Base-by-base conservation (phyloP, 139 green algal species). In the Limnomonas spitsbergensis region DNA sequence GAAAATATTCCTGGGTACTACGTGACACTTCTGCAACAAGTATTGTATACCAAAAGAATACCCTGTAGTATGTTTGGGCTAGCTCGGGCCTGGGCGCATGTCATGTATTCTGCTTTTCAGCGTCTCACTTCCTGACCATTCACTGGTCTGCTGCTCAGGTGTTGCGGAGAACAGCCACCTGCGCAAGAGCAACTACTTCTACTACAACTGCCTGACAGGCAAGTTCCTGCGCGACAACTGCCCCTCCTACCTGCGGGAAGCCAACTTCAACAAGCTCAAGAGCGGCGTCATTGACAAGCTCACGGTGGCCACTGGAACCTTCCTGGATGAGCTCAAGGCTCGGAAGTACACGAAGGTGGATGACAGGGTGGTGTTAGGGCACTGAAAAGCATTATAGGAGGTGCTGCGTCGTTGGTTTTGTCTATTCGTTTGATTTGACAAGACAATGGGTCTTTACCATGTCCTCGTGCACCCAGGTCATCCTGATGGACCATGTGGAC, bases 401-500 rank as follows among this genome's bases (percentile, higher is more conserved):
- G 47, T 61, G 20, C 47, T 61, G 20, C 47, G 14, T 61, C 47
- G 14, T 20, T 61, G 47, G 47, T 20, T 20, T 29, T 61, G 47
- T 14, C 47, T 61, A 29, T 20, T 61, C 14, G 20, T 20, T 20
- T 61, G 47, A 14, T 52, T n/a, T 52, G 26, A 40, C 36, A 75
- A 42, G 26, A 53, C 7, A 20, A 75, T 75, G 68, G 40, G 68
- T 39, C 29, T 24, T 34, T 72, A 7, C 27, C 24, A 61, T n/a
- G n/a, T n/a, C n/a, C n/a, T n/a, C n/a, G n/a, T n/a, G n/a, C n/a
- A n/a, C n/a, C n/a, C 85, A 96, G 91, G 95, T 98, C 54, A 97
- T 99, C 79, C 84, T 99, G 66, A 99, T 99, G 95, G 95, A 99
- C 89, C 95, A 98, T 80, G 85, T 98, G 52, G 95, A 99, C 88